phyloP scores from a whole-genome alignment of 768 basidiomycete species.

The Tulasnella sp. region DNA sequence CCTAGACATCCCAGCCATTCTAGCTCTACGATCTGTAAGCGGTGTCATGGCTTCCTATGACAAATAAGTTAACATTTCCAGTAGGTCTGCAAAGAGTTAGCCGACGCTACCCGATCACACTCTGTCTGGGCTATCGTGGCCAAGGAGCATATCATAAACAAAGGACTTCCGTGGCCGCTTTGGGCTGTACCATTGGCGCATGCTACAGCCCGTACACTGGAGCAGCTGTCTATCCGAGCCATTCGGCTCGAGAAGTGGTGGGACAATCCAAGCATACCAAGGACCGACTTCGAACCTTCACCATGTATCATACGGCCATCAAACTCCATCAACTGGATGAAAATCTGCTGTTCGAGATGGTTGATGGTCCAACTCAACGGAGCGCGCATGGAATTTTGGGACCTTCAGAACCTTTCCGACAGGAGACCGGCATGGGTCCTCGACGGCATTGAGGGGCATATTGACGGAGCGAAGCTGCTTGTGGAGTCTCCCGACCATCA shows the following conservation, averaged over 20 bases:
- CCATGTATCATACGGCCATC: not conserved
- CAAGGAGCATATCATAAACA: not conserved
- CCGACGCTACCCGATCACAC: not conserved
- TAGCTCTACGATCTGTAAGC: not conserved
- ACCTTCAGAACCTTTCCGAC: not conserved
- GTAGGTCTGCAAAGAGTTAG: not conserved
- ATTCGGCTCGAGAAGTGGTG: not conserved
- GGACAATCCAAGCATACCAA: not conserved
- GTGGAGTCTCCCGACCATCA: not conserved
- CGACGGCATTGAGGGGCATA: not conserved
- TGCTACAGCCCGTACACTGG: not conserved
- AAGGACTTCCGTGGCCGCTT: not conserved
- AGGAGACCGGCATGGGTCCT: not conserved
- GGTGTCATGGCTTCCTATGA: not conserved
- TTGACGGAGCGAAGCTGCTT: not conserved
- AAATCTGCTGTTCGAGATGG: not conserved
- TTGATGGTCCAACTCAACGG: not conserved
- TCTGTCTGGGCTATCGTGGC: not conserved
- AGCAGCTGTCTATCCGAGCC: not conserved
- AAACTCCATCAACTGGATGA: not conserved
- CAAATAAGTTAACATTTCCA: not conserved
- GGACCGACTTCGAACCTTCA: not conserved
- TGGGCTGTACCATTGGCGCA: not conserved
- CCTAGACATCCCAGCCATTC: not conserved
- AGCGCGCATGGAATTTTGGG: not conserved